Conservation (phyloP, 305 asterid species). For the Striga hermonthica region DNA sequence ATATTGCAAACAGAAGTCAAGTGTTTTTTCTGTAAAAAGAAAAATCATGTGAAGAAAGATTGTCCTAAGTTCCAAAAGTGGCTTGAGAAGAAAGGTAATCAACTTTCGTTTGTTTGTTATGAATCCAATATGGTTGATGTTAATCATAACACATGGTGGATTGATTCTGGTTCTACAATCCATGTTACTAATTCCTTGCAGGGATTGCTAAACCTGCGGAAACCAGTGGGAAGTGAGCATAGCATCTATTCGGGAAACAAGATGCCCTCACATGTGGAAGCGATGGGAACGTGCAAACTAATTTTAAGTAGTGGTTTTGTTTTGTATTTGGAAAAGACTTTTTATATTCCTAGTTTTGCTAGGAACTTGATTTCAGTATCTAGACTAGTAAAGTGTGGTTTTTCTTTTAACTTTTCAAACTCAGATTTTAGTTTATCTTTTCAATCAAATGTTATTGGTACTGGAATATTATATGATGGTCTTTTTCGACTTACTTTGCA, state of each 20-base stretch:
- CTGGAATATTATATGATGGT: background rate
- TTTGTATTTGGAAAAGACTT: background rate
- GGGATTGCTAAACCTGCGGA: constrained; percentile 2
- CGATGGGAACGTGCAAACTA: background rate
- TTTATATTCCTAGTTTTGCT: background rate
- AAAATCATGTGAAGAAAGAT: background rate
- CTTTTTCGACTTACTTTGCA: background rate
- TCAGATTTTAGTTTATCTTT: background rate
- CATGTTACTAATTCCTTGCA: background rate
- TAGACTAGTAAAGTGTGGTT: too few species aligned
- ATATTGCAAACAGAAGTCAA: too few species aligned
- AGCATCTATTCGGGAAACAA: background rate
- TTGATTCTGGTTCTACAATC: constrained; percentile 13
- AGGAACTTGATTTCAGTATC: too few species aligned
- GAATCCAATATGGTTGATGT: background rate
- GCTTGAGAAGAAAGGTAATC: background rate
- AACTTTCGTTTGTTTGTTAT: background rate
- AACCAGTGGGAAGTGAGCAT: constrained; percentile 12
- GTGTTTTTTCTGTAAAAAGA: background rate
- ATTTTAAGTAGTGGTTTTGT: background rate
- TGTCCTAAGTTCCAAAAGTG: background rate
- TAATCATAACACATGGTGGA: constrained; percentile 1
- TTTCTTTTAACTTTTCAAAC: background rate
- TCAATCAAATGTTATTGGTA: background rate
- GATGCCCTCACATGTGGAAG: constrained; percentile 12